phyloP scores from a whole-genome alignment of 1,284 basidiomycete species.

The Stereum hirsutum region DNA sequence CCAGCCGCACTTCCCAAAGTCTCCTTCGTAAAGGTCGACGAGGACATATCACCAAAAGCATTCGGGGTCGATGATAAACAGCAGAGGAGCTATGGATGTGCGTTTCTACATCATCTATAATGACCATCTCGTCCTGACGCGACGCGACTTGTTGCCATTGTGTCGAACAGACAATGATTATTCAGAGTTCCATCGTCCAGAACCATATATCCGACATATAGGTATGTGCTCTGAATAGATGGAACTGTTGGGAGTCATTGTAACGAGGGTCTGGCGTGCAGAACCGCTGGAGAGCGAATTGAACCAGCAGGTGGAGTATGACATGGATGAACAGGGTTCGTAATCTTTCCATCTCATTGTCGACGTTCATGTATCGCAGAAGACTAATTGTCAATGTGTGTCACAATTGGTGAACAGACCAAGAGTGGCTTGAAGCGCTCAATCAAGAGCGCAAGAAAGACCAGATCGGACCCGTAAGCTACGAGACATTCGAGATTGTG shows the following conservation, averaged over 20 bases:
- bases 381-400: not conserved
- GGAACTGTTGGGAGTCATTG: not conserved
- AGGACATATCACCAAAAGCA: not conserved
- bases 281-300: slow-evolving; percentile 93
- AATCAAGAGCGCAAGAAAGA: slow-evolving; percentile 81
- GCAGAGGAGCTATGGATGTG: not conserved
- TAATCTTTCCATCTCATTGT: not conserved
- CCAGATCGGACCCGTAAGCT: slow-evolving; percentile 65
- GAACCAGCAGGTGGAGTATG: slow-evolving; percentile 93
- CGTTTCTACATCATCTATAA: not conserved
- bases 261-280: slow-evolving; percentile 18
- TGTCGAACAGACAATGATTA: not conserved
- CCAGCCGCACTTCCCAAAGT: not conserved
- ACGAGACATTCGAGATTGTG: slow-evolving; percentile 91
- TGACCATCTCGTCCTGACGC: not conserved
- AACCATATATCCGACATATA: slow-evolving; percentile 1
- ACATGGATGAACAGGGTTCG: slow-evolving; percentile 98
- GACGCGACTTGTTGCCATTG: not conserved
- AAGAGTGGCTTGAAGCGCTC: slow-evolving; percentile 88
- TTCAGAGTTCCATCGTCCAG: not conserved
- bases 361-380: not conserved
- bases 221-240: not conserved
- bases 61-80: not conserved
- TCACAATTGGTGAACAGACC: slow-evolving; percentile 42
- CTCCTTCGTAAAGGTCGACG: slow-evolving; percentile 1